Percentiles rank a stretch among this genome's conserved stretches.
Conservation (phyloP, 1,284 basidiomycete species). For the Tylopilus sp. region DNA sequence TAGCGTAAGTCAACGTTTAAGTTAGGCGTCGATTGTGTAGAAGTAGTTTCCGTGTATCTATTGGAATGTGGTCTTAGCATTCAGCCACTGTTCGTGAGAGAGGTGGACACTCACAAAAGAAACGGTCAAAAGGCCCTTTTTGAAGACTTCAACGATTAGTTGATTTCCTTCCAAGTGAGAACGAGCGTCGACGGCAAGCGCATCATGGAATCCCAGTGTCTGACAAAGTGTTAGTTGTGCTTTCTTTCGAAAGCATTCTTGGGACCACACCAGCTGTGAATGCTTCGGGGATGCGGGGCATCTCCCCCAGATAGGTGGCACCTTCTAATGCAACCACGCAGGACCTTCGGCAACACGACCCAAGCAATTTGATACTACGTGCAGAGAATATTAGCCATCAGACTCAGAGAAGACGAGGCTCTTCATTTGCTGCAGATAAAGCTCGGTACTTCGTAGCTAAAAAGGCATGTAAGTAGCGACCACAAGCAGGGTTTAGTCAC, state of each 20-base stretch:
- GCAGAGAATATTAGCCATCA: background rate
- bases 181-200: background rate
- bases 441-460: background rate
- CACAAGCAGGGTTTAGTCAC: background rate
- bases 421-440: background rate
- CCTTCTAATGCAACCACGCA: background rate
- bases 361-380: conserved; percentile 3
- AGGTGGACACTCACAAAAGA: background rate
- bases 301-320: background rate
- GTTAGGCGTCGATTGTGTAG: background rate
- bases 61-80: background rate
- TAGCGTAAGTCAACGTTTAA: background rate
- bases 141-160: background rate
- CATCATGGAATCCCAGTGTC: background rate
- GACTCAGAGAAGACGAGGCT: background rate
- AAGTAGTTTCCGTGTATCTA: background rate
- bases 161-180: background rate
- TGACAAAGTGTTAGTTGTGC: background rate
- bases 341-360: background rate
- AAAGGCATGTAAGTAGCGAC: background rate
- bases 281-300: background rate
- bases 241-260: background rate
- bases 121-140: too few species aligned
- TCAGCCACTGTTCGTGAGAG: background rate
- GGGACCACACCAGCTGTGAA: background rate